Base-by-base conservation (phyloP, 2,329 filamentous ascomycete genomes). In the Paramyrothecium sp. region DNA sequence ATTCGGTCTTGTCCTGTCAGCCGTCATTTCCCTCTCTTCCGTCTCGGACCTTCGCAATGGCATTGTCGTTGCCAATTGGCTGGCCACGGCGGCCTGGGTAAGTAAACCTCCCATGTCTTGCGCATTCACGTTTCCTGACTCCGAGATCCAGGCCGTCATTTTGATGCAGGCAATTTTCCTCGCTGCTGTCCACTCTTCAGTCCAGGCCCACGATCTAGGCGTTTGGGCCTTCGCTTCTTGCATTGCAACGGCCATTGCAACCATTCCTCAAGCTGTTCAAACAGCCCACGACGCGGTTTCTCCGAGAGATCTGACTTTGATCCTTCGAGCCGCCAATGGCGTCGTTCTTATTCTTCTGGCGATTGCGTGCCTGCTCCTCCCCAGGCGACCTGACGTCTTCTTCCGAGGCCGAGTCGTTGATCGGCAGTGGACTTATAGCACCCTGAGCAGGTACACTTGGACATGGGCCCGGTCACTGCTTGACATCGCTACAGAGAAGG, bases 331-430 rank as follows among this genome's bases (percentile, higher is more conserved):
- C 1, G 70, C 74, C 2, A 82, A 86, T 56, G 66, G 85, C 20
- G 70, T 68, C 10, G 67, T 76, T 12, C 69, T 75, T 16, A 30
- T 84, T n/a, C 65, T 72, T n/a, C 71, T 85, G 19, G 71, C 74
- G 16, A 61, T 82, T 49, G 72, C 77, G 17, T 81, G 81, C 61
- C 60, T 88, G 13, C 78, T 80, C 1, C 74, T 92, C 16, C 88
- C 88, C 3, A 81, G 90, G 48, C 81, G 90, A 12, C 90, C 90
- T 3, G 78, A 87, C 54, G 85, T 92, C 19, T 90, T 80, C 65
- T 76, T 80, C 64, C 60, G 86, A 44, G 85, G 78, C 23, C 75
- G 79, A 51, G 68, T 78, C 3, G 87, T 94, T 33, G 89, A 93
- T 66, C 75, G 77, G 17, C 81, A 89, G 72, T 80, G 79, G 63